Conservation (phyloP, 2,329 filamentous ascomycete species). For the Colletotrichum cordylinicola region DNA sequence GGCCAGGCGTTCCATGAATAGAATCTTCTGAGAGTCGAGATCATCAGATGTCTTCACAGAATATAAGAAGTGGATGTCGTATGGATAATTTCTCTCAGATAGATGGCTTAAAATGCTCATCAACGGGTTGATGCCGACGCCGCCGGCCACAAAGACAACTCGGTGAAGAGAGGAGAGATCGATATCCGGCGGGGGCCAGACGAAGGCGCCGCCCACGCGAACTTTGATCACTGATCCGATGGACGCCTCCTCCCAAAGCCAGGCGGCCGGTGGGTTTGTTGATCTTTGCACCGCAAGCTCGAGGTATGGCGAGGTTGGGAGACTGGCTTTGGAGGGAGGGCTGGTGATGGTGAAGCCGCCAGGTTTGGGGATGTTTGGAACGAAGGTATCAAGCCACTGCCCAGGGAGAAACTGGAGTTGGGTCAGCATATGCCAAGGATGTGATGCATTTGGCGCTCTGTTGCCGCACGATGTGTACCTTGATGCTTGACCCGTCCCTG, state of each 20-base stretch:
- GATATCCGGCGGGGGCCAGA: slow-evolving; percentile 66
- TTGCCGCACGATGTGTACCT: slow-evolving; percentile 41
- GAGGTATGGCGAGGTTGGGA: slow-evolving; percentile 53
- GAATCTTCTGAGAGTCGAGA: slow-evolving; percentile 39
- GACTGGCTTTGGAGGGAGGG: slow-evolving; percentile 61
- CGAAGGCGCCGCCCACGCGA: slow-evolving; percentile 81
- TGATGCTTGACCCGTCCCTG: slow-evolving; percentile 47
- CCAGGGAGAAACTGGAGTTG: slow-evolving; percentile 74
- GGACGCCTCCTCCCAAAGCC: slow-evolving; percentile 70
- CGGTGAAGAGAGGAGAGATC: slow-evolving; percentile 53
- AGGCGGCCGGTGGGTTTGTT: slow-evolving; percentile 74
- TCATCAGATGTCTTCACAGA: slow-evolving; percentile 46
- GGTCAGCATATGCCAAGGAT: slow-evolving; percentile 2
- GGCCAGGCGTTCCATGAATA: slow-evolving; percentile 58
- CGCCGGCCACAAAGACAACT: slow-evolving; percentile 79
- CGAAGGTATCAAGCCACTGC: slow-evolving; percentile 87
- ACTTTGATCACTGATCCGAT: slow-evolving; percentile 61
- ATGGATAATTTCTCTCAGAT: slow-evolving; percentile 38
- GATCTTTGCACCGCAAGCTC: slow-evolving; percentile 82
- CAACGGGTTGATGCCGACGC: slow-evolving; percentile 83
- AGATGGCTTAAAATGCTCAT: slow-evolving; percentile 75
- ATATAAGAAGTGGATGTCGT: slow-evolving; percentile 68
- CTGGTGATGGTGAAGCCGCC: slow-evolving; percentile 92
- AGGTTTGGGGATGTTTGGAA: slow-evolving; percentile 71
- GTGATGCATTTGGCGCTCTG: background rate